Evolutionary conservation across 257 asterid genomes (phyloP), one percentile per base, ranked within the genome.

Genomic region (Fraxinus excelsior): DNA sequence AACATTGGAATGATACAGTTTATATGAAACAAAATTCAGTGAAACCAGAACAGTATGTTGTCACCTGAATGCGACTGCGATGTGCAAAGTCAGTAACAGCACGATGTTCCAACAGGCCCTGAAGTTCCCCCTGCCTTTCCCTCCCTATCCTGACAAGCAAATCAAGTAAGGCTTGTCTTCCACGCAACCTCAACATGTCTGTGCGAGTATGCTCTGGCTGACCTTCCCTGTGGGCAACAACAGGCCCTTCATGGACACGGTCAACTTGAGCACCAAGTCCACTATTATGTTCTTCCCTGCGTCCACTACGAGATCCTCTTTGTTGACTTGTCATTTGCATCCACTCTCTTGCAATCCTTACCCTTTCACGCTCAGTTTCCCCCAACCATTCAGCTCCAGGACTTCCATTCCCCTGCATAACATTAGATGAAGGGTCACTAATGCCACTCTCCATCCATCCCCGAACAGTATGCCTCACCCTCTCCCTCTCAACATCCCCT

Each of bases 371-470:
- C 80, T 95, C 99, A 65, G 91, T 91, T 84, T 95, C 99, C 68
- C 97, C 98, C 31, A 95, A 90, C 98, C 91, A 91, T 78, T 95
- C 97, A 53, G 92, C 92, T 83, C 98, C 86, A 42, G 92, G 88
- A 76, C 90, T 85, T 60, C 88, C 84, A 79, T 81, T 90, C 83
- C 94, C 82, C 84, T 86, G 96, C 80, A 86, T 73, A 76, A 84
- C 90, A 84, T 80, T 89, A 78, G 97, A 82, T 35, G 96, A 79
- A 76, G 78, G 83, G 46, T 88, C 97, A 72, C 86, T 76, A 46
- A 91, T 84, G 76, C 97, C 99, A 86, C 87, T 95, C 87, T 91
- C 99, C 97, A 93, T 89, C 99, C 99, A 93, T 73, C 98, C 98
- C 81, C 96, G 97, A 75, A 87, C 99, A 87, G 93, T 91, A 67